These are phyloP conservation scores for Rusavskia elegans DNA, from an alignment of 495 filamentous ascomycete genomes.

Conservation along the genomic window DNA sequence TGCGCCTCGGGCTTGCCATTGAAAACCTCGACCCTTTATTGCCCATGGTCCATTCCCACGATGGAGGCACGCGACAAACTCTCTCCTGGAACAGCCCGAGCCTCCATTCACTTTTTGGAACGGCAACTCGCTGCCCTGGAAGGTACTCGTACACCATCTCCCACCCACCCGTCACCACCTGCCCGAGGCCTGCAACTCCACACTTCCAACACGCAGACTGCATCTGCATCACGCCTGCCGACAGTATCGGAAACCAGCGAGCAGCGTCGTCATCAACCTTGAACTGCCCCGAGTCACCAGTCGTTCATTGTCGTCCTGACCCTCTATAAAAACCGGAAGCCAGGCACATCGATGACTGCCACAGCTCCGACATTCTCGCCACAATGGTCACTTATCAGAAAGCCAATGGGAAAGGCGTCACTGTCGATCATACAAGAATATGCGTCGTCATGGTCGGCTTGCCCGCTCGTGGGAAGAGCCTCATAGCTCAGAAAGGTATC, in stretches of 20 bases:
- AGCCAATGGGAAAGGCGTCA: constrained; percentile 34
- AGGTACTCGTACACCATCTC: background rate
- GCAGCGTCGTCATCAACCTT: background rate
- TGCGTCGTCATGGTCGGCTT: constrained; percentile 99
- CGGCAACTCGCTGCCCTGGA: background rate
- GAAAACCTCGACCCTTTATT: background rate
- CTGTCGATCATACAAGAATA: constrained; percentile 89
- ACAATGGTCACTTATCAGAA: constrained; percentile 18
- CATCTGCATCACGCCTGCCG: too few species aligned
- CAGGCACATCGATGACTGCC: background rate
- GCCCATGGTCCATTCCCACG: background rate
- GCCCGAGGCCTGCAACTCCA: too few species aligned
- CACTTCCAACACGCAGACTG: too few species aligned
- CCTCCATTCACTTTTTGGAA: background rate
- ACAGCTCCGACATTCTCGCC: background rate
- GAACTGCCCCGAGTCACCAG: background rate
- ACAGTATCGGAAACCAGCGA: too few species aligned
- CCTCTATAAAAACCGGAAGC: background rate
- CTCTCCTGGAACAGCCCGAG: background rate
- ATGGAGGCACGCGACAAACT: constrained; percentile 1
- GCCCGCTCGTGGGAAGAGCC: constrained; percentile 86
- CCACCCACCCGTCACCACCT: background rate
- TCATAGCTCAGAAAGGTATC: constrained; percentile 91
- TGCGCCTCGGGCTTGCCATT: too few species aligned
- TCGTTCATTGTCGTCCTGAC: background rate